phyloP scores from a whole-genome alignment of 208 protist genomes.

The Crithidia bombi region DNA sequence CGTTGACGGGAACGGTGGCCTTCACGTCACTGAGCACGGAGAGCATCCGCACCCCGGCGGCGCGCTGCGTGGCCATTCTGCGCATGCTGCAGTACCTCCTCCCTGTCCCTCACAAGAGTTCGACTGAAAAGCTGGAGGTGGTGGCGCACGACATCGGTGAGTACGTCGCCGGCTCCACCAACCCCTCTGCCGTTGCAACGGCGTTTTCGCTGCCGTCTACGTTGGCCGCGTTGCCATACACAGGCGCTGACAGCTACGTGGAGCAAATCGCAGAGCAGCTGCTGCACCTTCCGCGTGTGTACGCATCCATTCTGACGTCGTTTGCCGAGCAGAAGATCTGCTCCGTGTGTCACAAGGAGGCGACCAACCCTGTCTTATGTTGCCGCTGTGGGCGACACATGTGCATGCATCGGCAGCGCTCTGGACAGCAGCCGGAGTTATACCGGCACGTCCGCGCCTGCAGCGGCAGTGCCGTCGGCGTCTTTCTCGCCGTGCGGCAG shows the following conservation, averaged over 20 bases:
- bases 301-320: conserved; percentile 42
- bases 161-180: not conserved
- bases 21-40: conserved; percentile 30
- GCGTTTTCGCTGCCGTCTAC: not conserved
- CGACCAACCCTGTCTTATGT: conserved; percentile 50
- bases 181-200: not conserved
- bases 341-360: conserved; percentile 36
- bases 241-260: conserved; percentile 32
- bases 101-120: conserved; percentile 16
- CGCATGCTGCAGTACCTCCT: conserved; percentile 71
- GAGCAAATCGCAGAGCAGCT: conserved; percentile 35
- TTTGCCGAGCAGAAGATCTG: conserved; percentile 26
- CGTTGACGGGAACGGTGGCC: conserved; percentile 17
- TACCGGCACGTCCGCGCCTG: conserved; percentile 61
- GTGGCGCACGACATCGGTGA: conserved; percentile 16
- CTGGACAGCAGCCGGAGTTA: conserved; percentile 39
- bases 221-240: conserved; percentile 21
- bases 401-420: conserved; percentile 31
- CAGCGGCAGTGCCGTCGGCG: conserved; percentile 51
- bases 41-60: conserved; percentile 30
- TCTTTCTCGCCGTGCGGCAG: conserved; percentile 51
- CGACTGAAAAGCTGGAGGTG: not conserved
- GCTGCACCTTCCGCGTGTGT: conserved; percentile 58
- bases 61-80: conserved; percentile 38
- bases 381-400: conserved; percentile 58